Conservation (phyloP, 139 green algal genomes). For the Parachlorella kessleri region DNA sequence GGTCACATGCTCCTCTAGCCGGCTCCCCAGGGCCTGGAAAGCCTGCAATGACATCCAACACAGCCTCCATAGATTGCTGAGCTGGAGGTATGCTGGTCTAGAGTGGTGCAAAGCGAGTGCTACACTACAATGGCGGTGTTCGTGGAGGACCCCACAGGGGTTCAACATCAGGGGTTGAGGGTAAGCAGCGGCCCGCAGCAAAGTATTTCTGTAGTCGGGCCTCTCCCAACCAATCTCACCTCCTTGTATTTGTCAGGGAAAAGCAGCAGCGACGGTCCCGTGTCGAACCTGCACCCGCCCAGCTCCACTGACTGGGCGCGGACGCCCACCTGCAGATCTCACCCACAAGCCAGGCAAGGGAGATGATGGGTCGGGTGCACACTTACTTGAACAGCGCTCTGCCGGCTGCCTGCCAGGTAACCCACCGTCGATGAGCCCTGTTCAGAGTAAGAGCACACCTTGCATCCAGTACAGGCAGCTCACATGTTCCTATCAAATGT, state of each 20-base stretch:
- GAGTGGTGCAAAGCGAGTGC: neutral
- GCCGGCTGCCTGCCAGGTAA: too few species aligned
- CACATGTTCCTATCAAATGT: neutral
- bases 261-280: slow-evolving; percentile 77
- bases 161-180: too few species aligned
- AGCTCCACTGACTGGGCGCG: slow-evolving; percentile 41
- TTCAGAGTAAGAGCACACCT: neutral
- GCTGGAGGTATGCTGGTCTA: neutral
- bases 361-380: neutral
- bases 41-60: slow-evolving; percentile 24
- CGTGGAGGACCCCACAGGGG: too few species aligned
- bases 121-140: too few species aligned
- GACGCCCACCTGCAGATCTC: slow-evolving; percentile 46
- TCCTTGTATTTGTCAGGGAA: slow-evolving; percentile 72
- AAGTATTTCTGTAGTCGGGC: too few species aligned
- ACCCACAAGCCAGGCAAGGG: too few species aligned
- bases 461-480: too few species aligned
- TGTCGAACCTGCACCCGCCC: slow-evolving; percentile 74
- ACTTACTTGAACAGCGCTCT: neutral
- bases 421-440: too few species aligned
- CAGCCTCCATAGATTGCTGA: neutral
- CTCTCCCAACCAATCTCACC: neutral
- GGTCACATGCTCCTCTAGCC: slow-evolving; percentile 47
- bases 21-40: slow-evolving; percentile 65
- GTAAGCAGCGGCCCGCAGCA: too few species aligned